Evolutionary conservation across 2,329 filamentous ascomycete genomes (phyloP).

Genomic region (Neofusicoccum sp.): DNA sequence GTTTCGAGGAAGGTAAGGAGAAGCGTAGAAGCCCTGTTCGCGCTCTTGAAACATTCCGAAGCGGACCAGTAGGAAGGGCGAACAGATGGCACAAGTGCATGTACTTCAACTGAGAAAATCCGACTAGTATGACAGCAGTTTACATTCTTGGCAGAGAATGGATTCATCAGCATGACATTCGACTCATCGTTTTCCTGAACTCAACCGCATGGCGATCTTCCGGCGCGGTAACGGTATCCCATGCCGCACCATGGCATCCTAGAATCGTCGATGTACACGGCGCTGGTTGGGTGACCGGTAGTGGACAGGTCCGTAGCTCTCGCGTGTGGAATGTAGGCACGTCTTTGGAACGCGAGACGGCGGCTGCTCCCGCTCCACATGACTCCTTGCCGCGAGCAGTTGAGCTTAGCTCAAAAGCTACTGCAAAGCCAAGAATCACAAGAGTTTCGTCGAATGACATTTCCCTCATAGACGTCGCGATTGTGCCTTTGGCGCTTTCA

Average conservation of each 20-base stretch:
- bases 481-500: neutral
- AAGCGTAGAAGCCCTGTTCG: neutral
- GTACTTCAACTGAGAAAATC: neutral
- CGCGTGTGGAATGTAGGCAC: neutral
- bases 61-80: neutral
- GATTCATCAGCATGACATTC: neutral
- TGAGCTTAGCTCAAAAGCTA: neutral
- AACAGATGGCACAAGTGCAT: neutral
- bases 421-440: neutral
- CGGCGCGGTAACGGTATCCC: neutral
- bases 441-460: neutral
- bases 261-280: neutral
- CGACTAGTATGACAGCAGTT: neutral
- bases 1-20: neutral
- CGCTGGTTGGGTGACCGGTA: neutral
- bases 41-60: constrained; percentile 5
- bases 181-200: neutral
- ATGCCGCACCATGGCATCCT: neutral
- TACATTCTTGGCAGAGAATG: constrained; percentile 2
- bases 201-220: neutral
- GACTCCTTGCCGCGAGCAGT: neutral
- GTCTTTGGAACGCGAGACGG: neutral
- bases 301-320: neutral
- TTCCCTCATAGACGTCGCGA: neutral
- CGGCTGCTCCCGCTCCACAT: neutral